Evolutionary conservation across 495 filamentous ascomycete species (phyloP), one percentile per base, ranked within the genome.

Genomic region (Neurospora sublineolata): DNA sequence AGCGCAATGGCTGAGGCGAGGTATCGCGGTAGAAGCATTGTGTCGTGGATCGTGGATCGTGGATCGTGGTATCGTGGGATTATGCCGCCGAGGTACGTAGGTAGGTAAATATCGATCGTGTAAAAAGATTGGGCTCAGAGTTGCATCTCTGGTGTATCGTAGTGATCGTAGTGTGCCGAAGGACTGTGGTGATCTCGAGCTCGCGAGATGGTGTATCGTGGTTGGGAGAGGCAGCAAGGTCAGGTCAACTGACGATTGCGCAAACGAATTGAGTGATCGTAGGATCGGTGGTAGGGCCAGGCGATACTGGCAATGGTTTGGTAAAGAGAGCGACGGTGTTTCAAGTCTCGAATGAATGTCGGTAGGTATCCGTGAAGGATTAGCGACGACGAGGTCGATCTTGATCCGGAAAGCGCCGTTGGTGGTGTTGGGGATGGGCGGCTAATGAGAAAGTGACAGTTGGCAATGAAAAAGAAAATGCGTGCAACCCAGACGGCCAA

Each of bases 1-100:
- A 86, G 82, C 76, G 77, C 80, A 44, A 78, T n/a, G 69, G 79
- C 83, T 52, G 83, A 76, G 71, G 52, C 67, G 20, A 74, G 74
- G 71, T 79, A 73, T 9, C 79, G 77, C 39, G 67, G 75, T 67
- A 80, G 70, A 36, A 77, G 60, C 78, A 82, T 64, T 8, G 52
- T 64, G 18, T 64, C 20, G 46, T 27, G 41, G 27, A 33, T 60
- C 52, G 52, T 58, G n/a, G n/a, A n/a, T n/a, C n/a, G n/a, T 33
- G 23, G 23, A 60, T 60, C 23, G 52, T 16, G 12, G 20, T n/a
- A 27, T 52, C 44, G 9, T 52, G 44, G 20, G 44, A 23, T 52
- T 30, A 14, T 60, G n/a, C n/a, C n/a, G n/a, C n/a, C n/a, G n/a
- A n/a, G 46, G 20, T 58, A 58, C 3, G 40, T 42, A 7, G 23